phyloP scores from a whole-genome alignment of 108 stramenopile species.

The Stephanodiscus triporus region DNA sequence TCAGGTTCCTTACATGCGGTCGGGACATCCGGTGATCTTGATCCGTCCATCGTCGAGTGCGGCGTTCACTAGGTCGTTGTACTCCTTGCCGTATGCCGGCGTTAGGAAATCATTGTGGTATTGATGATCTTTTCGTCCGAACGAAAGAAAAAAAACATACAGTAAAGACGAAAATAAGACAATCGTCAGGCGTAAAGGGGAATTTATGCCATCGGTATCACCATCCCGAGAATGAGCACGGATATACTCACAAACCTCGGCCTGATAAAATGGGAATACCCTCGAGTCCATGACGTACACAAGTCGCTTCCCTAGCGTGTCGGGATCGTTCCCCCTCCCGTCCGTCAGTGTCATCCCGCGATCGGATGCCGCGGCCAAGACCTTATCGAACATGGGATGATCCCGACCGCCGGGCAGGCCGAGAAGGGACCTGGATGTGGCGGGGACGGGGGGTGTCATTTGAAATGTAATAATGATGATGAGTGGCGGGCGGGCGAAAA shows the following conservation, averaged over 20 bases:
- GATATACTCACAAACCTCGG: conserved; percentile 53
- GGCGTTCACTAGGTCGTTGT: conserved; percentile 66
- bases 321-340: conserved; percentile 81
- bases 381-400: conserved; percentile 42
- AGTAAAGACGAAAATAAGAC: conserved; percentile 8
- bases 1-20: conserved; percentile 60
- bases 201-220: too few species aligned
- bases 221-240: background rate
- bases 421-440: conserved; percentile 47
- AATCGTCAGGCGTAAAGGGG: too few species aligned
- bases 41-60: conserved; percentile 79
- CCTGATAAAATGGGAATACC: conserved; percentile 76
- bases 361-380: conserved; percentile 58
- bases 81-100: conserved; percentile 75
- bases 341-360: conserved; percentile 62
- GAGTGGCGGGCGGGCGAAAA: background rate
- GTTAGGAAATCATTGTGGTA: conserved; percentile 80
- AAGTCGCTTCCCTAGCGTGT: conserved; percentile 67
- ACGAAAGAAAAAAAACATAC: too few species aligned
- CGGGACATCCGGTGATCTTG: conserved; percentile 81
- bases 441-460: too few species aligned
- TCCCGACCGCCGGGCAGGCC: conserved; percentile 73
- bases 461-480: background rate
- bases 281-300: conserved; percentile 78
- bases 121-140: conserved; percentile 60